Percentiles rank a stretch among this genome's conserved stretches.
Evolutionary conservation across 768 basidiomycete genomes (phyloP).

Genomic region (Mrakia blollopis): DNA sequence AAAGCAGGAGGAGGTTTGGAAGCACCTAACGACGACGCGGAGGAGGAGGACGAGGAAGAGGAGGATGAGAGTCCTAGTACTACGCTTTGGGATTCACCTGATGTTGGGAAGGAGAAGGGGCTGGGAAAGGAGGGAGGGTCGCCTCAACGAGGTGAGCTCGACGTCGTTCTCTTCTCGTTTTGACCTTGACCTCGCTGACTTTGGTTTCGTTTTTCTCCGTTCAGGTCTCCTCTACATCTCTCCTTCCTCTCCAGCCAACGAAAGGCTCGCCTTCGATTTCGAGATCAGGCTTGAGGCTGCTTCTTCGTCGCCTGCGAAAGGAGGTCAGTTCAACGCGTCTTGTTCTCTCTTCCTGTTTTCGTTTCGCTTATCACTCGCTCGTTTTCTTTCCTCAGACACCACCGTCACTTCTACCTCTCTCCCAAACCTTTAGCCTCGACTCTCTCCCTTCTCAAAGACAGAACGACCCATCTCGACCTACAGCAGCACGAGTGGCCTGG

Average conservation of each 20-base stretch:
- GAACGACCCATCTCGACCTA: not conserved
- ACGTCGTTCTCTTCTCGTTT: too few relatives aligned
- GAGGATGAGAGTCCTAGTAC: not conserved
- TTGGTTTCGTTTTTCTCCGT: not conserved
- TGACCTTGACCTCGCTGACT: not conserved
- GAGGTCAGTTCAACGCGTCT: not conserved
- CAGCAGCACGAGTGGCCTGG: not conserved
- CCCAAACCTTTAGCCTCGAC: too few relatives aligned
- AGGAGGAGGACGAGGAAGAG: not conserved
- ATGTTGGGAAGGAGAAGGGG: too few relatives aligned
- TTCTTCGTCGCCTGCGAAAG: not conserved
- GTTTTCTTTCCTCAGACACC: not conserved
- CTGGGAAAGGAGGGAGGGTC: too few relatives aligned
- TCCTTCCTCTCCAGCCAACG: not conserved
- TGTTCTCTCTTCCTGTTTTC: not conserved
- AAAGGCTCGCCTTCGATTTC: not conserved
- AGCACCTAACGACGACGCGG: not conserved
- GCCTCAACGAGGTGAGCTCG: not conserved
- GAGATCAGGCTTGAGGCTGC: not conserved
- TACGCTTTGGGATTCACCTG: too few relatives aligned
- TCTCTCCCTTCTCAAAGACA: too few relatives aligned
- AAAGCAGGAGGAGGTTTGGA: too few relatives aligned
- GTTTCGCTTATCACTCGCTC: not conserved
- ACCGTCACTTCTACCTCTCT: not conserved
- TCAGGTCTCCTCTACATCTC: not conserved